Evolutionary conservation across 352 stramenopile species (phyloP).

Genomic region (Phytophthora capsici): DNA sequence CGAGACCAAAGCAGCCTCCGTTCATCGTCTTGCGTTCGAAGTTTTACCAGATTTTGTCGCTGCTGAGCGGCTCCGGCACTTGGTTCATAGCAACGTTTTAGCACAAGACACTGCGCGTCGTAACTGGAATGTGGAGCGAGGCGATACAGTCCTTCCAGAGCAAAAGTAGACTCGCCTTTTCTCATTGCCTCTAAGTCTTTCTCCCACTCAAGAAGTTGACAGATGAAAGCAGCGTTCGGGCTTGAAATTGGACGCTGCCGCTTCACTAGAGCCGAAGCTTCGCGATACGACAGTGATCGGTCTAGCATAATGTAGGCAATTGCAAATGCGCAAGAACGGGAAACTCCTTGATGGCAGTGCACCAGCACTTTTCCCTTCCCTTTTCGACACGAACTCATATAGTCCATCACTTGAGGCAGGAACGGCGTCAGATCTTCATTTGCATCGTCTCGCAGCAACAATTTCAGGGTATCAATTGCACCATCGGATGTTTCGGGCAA

Average conservation of each 20-base stretch:
- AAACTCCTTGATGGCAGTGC: slow-evolving; percentile 79
- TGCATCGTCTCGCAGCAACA: slow-evolving; percentile 61
- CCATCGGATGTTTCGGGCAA: background rate
- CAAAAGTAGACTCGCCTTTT: background rate
- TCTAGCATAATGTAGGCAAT: slow-evolving; percentile 71
- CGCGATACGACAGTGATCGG: slow-evolving; percentile 34
- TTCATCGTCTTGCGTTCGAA: slow-evolving; percentile 19
- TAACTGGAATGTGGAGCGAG: slow-evolving; percentile 55
- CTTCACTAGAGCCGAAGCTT: slow-evolving; percentile 53
- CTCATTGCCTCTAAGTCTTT: slow-evolving; percentile 38
- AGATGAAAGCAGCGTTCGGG: slow-evolving; percentile 71
- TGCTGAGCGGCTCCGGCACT: slow-evolving; percentile 9
- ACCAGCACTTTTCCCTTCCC: slow-evolving; percentile 46
- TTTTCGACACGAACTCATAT: slow-evolving; percentile 38
- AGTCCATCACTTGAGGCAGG: slow-evolving; percentile 51
- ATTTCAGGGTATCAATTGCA: slow-evolving; percentile 28
- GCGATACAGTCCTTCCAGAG: slow-evolving; percentile 43
- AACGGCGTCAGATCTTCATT: slow-evolving; percentile 76
- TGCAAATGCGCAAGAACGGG: slow-evolving; percentile 68
- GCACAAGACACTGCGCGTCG: slow-evolving; percentile 49
- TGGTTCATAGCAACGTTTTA: slow-evolving; percentile 55
- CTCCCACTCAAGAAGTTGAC: slow-evolving; percentile 73
- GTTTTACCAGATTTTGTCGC: slow-evolving; percentile 10
- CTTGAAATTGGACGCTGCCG: slow-evolving; percentile 53
- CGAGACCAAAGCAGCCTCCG: slow-evolving; percentile 37